Base-by-base conservation (phyloP, 345 rosid species). In the Salix arbutifolia region DNA sequence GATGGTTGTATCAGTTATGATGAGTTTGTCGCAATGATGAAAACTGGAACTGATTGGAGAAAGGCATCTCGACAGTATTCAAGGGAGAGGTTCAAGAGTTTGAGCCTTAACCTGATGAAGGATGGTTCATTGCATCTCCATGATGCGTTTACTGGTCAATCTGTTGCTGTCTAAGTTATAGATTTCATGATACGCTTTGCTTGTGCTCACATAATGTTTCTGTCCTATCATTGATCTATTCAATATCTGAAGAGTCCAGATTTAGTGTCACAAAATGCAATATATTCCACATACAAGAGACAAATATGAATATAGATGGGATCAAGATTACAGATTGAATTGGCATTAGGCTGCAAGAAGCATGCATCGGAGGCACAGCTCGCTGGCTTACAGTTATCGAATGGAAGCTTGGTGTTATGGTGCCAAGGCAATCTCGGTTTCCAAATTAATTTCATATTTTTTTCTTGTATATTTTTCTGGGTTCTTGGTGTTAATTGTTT, bases 21-120 rank as follows among this genome's bases (percentile, higher is more conserved):
- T 26, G 99, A 95, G 83, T 95, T 95, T 83, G 97, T 90, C 70
- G 86, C 90, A 3, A 93, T 95, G 99, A 95, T 95, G 99, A 95
- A 93, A 93, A 81, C 99, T 7, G 99, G 99, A 82, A 95, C 99
- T 0, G 99, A 95, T 66, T 95, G 99, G 99, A 90, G 99, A 84
- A 95, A 95, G 89, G 99, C 99, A 1, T 95, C 99, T 1, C 87
- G 99, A 17, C 99, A 95, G 80, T 95, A 95, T 83, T 95, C 99
- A 18, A 83, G 99, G 79, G 99, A 95, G 88, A 90, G 99, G 69
- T 95, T 91, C 87, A 95, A 95, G 90, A 95, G 97, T 72, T 84
- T 95, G 88, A 95, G 99, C 79, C 72, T 93, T 50, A 93, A 95
- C 80, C 82, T 95, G 83, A 91, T 95, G 99, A 95, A 95, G 84